Evolutionary conservation across 192 early-diverging fungal genomes (phyloP), one percentile per base, ranked within the genome.

Genomic region (Entomortierella lignicola): DNA sequence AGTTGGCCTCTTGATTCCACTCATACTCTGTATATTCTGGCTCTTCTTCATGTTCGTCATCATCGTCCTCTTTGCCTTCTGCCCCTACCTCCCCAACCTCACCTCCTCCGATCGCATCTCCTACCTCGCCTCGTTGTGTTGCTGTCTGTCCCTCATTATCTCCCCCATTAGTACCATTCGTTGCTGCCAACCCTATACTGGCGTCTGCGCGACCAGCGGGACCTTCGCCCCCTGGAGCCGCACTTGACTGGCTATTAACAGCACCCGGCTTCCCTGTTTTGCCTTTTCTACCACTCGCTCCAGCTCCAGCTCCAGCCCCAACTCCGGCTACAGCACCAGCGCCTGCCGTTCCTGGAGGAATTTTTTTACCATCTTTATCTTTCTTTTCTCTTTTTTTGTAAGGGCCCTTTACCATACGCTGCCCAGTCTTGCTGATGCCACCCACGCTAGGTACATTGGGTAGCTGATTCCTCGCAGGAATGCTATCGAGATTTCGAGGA

Each of bases 21-120:
- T 87, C 85, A 47, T 72, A 82, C 26, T 89, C 89, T 3, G 82
- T 60, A 12, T 84, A 82, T 48, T 83, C 77, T 42, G 87, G 84
- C 12, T 86, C 85, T 44, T 88, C 84, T 7, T 83, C 81, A 47
- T 86, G 85, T 12, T 88, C 85, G 8, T 88, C 85, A 31, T 77
- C 80, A 18, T 84, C 85, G 20, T 85, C 83, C 12, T 86, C 87
- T 42, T 81, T 83, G 26, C 72, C 71, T 10, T 80, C 81, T 26
- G 61, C 67, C 27, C 60, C 75, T 34, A 34, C 67, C 18, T 69
- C 71, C 10, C 60, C 72, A 0, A 52, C 68, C 18, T 50, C 72
- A 2, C n/a, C 66, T 20, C 25, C 55, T 20, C 54, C 53, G 5
- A 7, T 37, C 1, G 50, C 77, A 20, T 27, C 72, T 39, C 61